Base-by-base conservation (phyloP, 2,329 filamentous ascomycete genomes). In the Pseudocercospora crystallina region DNA sequence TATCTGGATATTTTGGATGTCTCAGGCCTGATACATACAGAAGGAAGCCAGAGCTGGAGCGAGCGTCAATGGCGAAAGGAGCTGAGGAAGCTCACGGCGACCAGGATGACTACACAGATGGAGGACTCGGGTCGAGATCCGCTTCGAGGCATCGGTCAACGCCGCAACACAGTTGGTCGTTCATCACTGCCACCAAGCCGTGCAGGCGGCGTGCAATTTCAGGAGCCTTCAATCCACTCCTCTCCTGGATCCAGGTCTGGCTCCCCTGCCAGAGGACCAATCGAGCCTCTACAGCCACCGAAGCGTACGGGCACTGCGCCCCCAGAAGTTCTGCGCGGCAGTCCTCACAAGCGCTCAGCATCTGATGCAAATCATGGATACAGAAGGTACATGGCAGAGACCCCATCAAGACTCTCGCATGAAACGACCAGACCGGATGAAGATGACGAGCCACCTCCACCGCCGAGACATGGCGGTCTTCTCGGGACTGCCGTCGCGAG, bases 1-100 rank as follows among this genome's bases (percentile, higher is more conserved):
- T 97, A 97, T 64, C 74, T 99, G 20, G 94, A 97, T 64, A 84
- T 90, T 32, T 73, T 91, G 49, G 94, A 99, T 66, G 89, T 97
- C 12, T 84, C 86, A 3, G 80, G 80, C 46, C 74, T 97, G 36
- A 90, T 99, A 54, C 79, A 87, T 56, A 85, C 86, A 2, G 81
- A 90, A 2, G 89, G 87, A 14, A 95, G 87, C 68, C 74, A 81
- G 14, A 76, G 72, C 17, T 96, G 91, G 90, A 84, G 78, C 38
- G 94, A 97, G 71, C 80, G 85, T 17, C 89, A 96, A 59, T 99
- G 94, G 94, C 84, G 91, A 60, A 87, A 85, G 65, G 84, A 86
- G 64, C 73, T 99, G 67, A 97, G 96, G 72, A 90, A 96, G 51
- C 76, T 92, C 38, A 96, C 92, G 0, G 84, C 87, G 4, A 83